Conservation (phyloP, 2,329 filamentous ascomycete genomes). For the Botrytis paeoniae region DNA sequence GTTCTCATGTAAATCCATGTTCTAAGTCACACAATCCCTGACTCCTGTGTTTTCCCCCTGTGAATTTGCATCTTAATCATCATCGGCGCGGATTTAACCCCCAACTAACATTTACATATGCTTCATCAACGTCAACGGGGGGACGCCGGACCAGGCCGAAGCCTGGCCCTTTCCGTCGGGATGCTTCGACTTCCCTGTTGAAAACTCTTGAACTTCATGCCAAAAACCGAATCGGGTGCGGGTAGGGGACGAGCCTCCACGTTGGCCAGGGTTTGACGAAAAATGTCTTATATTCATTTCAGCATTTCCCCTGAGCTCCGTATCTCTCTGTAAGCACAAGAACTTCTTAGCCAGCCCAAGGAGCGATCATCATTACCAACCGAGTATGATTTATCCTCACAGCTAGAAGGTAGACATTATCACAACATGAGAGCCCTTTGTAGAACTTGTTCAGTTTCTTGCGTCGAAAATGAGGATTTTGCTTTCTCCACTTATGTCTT, state of each 20-base stretch:
- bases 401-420: neutral
- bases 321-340: neutral
- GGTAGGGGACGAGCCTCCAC: neutral
- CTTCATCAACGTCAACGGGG: neutral
- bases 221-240: neutral
- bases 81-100: neutral
- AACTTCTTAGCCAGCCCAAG: neutral
- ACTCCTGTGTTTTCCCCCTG: neutral
- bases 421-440: neutral
- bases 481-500: neutral
- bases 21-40: neutral
- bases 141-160: neutral
- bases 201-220: neutral
- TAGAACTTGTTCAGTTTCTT: neutral
- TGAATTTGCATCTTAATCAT: neutral
- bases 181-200: slow-evolving; percentile 1
- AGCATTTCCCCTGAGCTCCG: neutral
- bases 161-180: neutral
- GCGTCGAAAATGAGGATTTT: neutral
- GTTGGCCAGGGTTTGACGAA: neutral
- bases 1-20: neutral
- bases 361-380: neutral
- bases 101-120: neutral
- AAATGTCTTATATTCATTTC: slow-evolving; percentile 15
- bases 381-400: neutral